These are phyloP conservation scores for Dactylonectria estremocensis DNA, from an alignment of 2,329 filamentous ascomycete species.

Conservation along the genomic window DNA sequence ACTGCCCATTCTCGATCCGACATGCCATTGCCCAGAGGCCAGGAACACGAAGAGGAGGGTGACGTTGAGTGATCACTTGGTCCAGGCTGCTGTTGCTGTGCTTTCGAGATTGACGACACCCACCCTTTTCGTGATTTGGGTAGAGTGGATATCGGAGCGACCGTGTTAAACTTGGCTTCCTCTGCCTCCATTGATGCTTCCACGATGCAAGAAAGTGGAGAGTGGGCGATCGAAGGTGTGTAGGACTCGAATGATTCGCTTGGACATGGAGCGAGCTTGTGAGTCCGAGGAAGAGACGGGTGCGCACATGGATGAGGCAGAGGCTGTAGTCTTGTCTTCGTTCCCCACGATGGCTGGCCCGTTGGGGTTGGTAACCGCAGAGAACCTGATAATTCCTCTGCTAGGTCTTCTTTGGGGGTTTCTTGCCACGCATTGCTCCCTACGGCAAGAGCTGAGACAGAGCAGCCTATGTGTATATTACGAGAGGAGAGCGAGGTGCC, in stretches of 20 bases:
- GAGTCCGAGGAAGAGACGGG: slow-evolving; percentile 44
- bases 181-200: slow-evolving; percentile 36
- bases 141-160: slow-evolving; percentile 21
- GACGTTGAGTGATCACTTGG: background rate
- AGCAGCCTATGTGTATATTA: background rate
- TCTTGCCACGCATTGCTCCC: too few species aligned
- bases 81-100: background rate
- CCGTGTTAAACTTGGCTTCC: slow-evolving; percentile 29
- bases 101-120: background rate
- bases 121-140: slow-evolving; percentile 23
- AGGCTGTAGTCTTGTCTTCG: background rate
- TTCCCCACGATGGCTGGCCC: background rate
- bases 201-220: slow-evolving; percentile 41
- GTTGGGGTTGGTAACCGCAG: background rate
- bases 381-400: slow-evolving; percentile 1
- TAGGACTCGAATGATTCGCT: slow-evolving; percentile 25
- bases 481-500: background rate
- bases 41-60: background rate
- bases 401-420: background rate
- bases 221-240: slow-evolving; percentile 27
- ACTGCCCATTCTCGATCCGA: background rate
- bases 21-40: background rate
- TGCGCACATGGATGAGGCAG: background rate
- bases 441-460: background rate
- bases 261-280: slow-evolving; percentile 16